phyloP scores from a whole-genome alignment of 129 eudicot species.

The Tagetes erecta region DNA sequence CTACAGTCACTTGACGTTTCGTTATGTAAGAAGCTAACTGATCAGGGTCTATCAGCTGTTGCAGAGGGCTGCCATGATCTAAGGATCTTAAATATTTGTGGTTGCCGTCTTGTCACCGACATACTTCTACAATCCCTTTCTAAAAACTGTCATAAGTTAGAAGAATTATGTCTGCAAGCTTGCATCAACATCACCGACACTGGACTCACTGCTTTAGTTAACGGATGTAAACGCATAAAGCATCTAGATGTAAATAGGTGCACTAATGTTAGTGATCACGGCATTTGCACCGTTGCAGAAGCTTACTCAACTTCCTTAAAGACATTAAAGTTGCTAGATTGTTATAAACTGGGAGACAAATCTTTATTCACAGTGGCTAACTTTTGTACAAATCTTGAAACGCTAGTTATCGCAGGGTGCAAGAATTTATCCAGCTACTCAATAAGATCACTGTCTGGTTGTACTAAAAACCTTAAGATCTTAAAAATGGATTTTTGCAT shows the following conservation, averaged over 20 bases:
- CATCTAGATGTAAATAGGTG: conserved; percentile 77
- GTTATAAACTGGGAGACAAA: conserved; percentile 75
- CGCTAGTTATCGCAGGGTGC: conserved; percentile 78
- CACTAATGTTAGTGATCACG: conserved; percentile 73
- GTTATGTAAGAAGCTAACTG: conserved; percentile 71
- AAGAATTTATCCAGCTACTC: conserved; percentile 64
- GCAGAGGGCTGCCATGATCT: conserved; percentile 75
- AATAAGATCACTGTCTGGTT: conserved; percentile 51
- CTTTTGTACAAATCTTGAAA: conserved; percentile 71
- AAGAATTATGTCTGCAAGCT: conserved; percentile 65
- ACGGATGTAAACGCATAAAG: conserved; percentile 64
- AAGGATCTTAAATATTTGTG: conserved; percentile 62
- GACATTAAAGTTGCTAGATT: conserved; percentile 74
- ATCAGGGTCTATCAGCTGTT: conserved; percentile 80
- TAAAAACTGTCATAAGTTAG: conserved; percentile 59
- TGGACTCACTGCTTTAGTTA: conserved; percentile 64
- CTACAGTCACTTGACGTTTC: conserved; percentile 79
- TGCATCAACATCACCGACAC: conserved; percentile 76
- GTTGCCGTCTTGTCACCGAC: conserved; percentile 79
- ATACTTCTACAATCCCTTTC: conserved; percentile 57
- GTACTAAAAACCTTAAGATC: conserved; percentile 47
- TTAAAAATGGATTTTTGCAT: conserved; percentile 91
- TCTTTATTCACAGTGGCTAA: conserved; percentile 56
- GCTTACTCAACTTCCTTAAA: conserved; percentile 65
- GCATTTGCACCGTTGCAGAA: conserved; percentile 55